Percentiles rank a stretch among this genome's conserved stretches.
These are phyloP conservation scores for Colletotrichum melonis DNA, from an alignment of 2,329 filamentous ascomycete species.

Conservation along the genomic window DNA sequence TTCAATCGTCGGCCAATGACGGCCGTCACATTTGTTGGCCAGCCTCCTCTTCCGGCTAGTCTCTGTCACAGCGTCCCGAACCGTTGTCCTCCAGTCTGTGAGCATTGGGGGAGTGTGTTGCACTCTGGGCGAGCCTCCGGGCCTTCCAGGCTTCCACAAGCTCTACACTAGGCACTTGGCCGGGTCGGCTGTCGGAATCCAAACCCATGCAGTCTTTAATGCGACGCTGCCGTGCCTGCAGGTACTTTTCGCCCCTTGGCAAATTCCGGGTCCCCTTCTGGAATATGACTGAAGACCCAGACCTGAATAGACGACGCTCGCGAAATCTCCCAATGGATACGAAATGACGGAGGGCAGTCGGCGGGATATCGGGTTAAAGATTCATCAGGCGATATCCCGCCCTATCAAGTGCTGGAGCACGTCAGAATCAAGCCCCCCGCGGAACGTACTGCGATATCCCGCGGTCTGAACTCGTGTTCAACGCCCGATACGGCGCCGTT, in stretches of 20 bases:
- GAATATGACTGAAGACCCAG: slow-evolving; percentile 15
- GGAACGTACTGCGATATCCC: slow-evolving; percentile 8
- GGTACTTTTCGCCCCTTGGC: slow-evolving; percentile 12
- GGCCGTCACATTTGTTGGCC: slow-evolving; percentile 8
- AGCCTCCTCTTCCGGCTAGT: slow-evolving; percentile 22
- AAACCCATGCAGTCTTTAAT: slow-evolving; percentile 23
- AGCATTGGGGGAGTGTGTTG: slow-evolving; percentile 8
- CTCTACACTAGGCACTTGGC: slow-evolving; percentile 9
- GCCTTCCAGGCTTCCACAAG: neutral
- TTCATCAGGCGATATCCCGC: neutral
- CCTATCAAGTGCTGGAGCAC: neutral
- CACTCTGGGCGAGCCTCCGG: neutral
- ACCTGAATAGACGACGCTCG: slow-evolving; percentile 30
- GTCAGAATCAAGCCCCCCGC: slow-evolving; percentile 4
- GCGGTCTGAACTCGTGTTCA: slow-evolving; percentile 27
- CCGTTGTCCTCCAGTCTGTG: slow-evolving; percentile 31
- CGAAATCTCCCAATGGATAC: neutral
- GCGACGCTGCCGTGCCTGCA: slow-evolving; percentile 29
- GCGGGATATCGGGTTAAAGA: slow-evolving; percentile 16
- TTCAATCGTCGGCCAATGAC: slow-evolving; percentile 18
- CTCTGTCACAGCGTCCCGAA: slow-evolving; percentile 30
- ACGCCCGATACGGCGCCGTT: slow-evolving; percentile 20
- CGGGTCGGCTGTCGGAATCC: slow-evolving; percentile 31
- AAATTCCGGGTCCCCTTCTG: slow-evolving; percentile 27
- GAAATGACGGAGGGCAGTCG: neutral